Evolutionary conservation across 1,284 basidiomycete genomes (phyloP), one percentile per base, ranked within the genome.

Genomic region (Mycosarcoma maydis): DNA sequence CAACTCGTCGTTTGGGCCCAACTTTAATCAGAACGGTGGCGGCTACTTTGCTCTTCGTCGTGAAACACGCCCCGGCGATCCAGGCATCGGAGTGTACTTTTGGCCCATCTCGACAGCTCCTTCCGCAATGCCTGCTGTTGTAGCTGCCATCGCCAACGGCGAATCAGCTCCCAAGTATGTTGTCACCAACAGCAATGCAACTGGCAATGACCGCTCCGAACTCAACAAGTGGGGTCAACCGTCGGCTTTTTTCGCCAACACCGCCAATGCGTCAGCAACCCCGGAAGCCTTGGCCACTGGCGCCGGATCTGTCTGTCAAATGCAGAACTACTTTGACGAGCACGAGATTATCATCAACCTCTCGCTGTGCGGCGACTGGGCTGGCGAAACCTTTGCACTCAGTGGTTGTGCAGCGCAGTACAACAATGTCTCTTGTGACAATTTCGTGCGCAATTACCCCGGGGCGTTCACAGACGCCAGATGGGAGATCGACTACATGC

Each of bases 301-400:
- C 4, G 39, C 39, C 4, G 50, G 48, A 4, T 34, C 56, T 3
- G 53, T 52, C 4, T 76, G 75, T 42, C 53, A 70, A 24, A 69
- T 74, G 64, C 19, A 47, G 14, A 52, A 71, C 34, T 60, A 49
- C 49, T 73, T 76, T 54, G 50, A 51, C 20, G 37, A 68, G 29
- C 75, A 76, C 48, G 67, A 70, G 53, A 72, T 76, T 44, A 72
- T 76, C 50, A 58, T 76, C 57, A 72, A 76, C 39, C 66, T 72
- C 13, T 59, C 70, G 20, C 40, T 67, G 19, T 67, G 64, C 30
- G 64, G 64, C 10, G 40, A 52, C 11, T 67, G 60, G 71, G 67
- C 71, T 16, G 72, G 72, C 22, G 55, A 59, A 41, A 67, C 68
- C 7, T 75, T 67, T 22, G 47, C 20, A 1, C 19, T 34, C 16